Evolutionary conservation across 2,329 filamentous ascomycete genomes (phyloP), one percentile per base, ranked within the genome.

Genomic region (Westerdykella aurantiaca): DNA sequence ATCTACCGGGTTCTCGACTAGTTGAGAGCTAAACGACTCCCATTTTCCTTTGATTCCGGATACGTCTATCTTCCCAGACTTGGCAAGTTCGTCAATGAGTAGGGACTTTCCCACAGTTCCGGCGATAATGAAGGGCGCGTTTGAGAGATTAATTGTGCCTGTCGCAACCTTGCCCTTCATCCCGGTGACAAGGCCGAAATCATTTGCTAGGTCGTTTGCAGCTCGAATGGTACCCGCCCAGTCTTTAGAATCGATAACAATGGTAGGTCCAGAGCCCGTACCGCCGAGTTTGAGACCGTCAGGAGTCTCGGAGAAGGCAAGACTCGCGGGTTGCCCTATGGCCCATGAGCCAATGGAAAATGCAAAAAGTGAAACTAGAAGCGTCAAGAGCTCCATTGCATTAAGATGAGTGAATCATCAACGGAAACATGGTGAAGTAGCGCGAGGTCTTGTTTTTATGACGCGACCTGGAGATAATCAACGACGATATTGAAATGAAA

Each of bases 121-220:
- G 5, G 74, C 79, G 38, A 87, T 83, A 47, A 86, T 79, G 29
- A 80, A 74, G 4, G 50, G 42, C 11, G 37, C 38, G 14, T 47
- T 39, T 2, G 50, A 43, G 18, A 55, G 43, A 2, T 52, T 52
- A n/a, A 23, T 50, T 12, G 45, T 52, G 16, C 44, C 42, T 4
- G 42, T 42, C 13, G 17, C 12, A 10, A 67, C 53, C 1, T 78
- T 77, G 44, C 80, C 74, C 57, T 82, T 81, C 5, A 64, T 73
- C 9, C 81, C 80, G 1, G 80, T 82, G 2, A 84, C 80, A 14
- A 78, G 75, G 4, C 81, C 80, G 65, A 86, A 82, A 59, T 86
- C 82, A 2, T 67, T 56, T 0, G 80, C 78, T 9, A 86, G 71
- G 58, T 85, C 81, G 18, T 77, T 73, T 0, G 79, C 82, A 5